Evolutionary conservation across 768 basidiomycete species (phyloP), one percentile per base, ranked within the genome.

Genomic region (Psilocybe subaeruginosa): DNA sequence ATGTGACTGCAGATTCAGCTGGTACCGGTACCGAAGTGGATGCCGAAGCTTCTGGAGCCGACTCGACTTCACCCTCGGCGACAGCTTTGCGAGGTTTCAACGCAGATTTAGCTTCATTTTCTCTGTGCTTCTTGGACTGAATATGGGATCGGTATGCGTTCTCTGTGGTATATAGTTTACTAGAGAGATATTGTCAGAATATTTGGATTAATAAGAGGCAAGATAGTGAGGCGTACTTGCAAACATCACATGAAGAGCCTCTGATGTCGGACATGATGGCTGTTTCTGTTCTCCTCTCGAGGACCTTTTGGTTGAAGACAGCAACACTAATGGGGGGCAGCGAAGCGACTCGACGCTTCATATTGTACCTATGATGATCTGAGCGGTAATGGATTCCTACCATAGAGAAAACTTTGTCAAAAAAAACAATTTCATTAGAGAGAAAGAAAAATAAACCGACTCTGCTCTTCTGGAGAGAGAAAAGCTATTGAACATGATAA

Each of bases 331-430:
- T 87, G 2, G 97, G 95, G 8, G 93, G 91, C 1, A 99, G 83
- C 4, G 84, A 86, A 2, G 97, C 96, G 16, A 99, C 92, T 30
- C 95, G 88, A 65, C 96, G 91, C 80, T 97, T 97, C 88, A 98
- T 94, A 72, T 99, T 99, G 77, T 99, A 99, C 56, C 95, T 82
- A 78, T 99, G 97, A 74, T 92, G 91, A 75, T 99, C 97, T 27
- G 93, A 93, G 64, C 88, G 86, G 74, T 97, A 98, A 72, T 99
- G 97, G 0, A 78, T 76, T 61, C 97, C 92, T 93, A 4, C 14
- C 41, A 43, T 16, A 43, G 67, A 12, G 67, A 23, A 54, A 48
- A 59, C 30, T 29, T 47, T 17, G 45, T 49, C 27, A 54, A 49
- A 33, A 19, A 65, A 56, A 19, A 64, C 61, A 35, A n/a, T 14